Base-by-base conservation (phyloP, 2,329 filamentous ascomycete species). In the Phaeosphaeriaceae sp. region DNA sequence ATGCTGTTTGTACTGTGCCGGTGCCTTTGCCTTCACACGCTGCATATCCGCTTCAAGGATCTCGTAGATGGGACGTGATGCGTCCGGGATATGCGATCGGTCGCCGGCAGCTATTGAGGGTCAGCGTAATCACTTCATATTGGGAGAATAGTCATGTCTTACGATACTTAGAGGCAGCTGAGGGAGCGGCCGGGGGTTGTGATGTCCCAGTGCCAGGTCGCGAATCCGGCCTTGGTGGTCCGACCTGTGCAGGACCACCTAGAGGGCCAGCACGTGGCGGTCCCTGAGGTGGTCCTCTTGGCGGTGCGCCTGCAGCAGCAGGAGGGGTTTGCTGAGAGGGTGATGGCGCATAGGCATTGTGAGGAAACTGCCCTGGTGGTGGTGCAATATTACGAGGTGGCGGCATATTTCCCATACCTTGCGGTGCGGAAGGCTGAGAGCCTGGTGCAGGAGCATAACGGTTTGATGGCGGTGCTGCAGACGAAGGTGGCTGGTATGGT, bases 31-130 rank as follows among this genome's bases (percentile, higher is more conserved):
- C 51, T 92, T 92, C 46, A 99, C 89, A 28, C 92, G 89, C 64
- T 93, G 87, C 85, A 97, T 92, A 63, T 97, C 93, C 26, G 83
- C 82, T 45, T 80, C 87, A 39, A 99, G 81, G 30, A 95, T 84
- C 43, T 96, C 89, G 45, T 89, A 92, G 61, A 99, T 81, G 41
- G 85, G 86, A 69, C 88, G 86, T 12, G 93, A 90, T 42, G 81
- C 80, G 11, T 84, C 72, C 0, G 93, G 89, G 49, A 99, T 96
- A 72, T 97, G 92, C 16, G 89, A 90, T 41, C 93, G 87, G 73
- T 97, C 93, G 61, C 93, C 93, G 34, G 89, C 75, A 52, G 82
- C 80, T 80, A 45, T 46, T 16, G 45, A 17, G 33, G 15, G 64
- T 58, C 9, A 20, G 16, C n/a, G 7, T 20, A 3, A 8, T 26